Conservation (phyloP, 331 rosid species). For the Rhamnella rubrinervis region DNA sequence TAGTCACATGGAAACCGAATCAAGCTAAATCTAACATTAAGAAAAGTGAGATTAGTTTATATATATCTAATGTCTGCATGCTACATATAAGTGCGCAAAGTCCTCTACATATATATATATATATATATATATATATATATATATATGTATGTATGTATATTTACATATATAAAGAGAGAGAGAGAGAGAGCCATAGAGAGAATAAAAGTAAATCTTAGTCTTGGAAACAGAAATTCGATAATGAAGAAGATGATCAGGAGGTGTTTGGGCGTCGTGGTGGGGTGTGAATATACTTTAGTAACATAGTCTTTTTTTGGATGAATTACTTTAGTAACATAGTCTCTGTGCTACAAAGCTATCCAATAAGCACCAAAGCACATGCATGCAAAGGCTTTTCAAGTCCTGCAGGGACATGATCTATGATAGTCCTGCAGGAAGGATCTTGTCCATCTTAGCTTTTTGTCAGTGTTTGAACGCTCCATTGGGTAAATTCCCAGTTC, state of each 20-base stretch:
- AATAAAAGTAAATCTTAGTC: constrained; percentile 2
- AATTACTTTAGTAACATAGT: constrained; percentile 18
- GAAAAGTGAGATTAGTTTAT: no score
- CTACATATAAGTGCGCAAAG: no score
- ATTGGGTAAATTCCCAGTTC: constrained; percentile 11
- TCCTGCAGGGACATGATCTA: constrained; percentile 32
- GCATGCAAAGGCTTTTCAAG: constrained; percentile 17
- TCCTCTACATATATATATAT: no score
- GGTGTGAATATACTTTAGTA: constrained; percentile 17
- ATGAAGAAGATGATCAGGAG: constrained; percentile 20
- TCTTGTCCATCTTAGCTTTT: constrained; percentile 58
- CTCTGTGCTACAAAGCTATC: constrained; percentile 12
- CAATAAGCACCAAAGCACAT: constrained; percentile 42
- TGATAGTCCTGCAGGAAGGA: constrained; percentile 43
- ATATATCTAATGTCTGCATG: no score
- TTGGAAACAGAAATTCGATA: constrained; percentile 43
- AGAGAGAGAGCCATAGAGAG: no score
- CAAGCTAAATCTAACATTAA: no score
- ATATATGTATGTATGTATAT: no score
- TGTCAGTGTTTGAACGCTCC: constrained; percentile 38
- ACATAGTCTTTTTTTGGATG: no score
- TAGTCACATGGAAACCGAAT: no score
- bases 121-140: no score
- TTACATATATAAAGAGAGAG: no score
- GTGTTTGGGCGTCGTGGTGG: constrained; percentile 34